Evolutionary conservation across 192 early-diverging fungal species (phyloP).

Genomic region (Obelidium mucronatum): DNA sequence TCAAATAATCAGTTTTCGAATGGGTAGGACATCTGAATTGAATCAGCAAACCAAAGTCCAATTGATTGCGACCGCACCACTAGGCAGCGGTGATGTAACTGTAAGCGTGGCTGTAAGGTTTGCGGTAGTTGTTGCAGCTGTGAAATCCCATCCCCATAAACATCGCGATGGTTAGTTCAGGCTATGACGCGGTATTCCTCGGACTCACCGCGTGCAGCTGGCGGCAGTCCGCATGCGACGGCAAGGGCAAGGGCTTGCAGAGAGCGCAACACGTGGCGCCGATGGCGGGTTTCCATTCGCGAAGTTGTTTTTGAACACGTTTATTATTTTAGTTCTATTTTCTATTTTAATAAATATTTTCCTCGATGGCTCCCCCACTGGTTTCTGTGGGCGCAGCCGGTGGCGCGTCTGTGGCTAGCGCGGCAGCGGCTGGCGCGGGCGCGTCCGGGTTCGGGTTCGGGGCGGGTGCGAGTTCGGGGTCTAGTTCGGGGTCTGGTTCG

Average conservation of each 20-base stretch:
- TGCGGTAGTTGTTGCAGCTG: not conserved
- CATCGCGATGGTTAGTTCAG: no score
- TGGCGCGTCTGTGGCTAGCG: not conserved
- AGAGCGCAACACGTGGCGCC: no score
- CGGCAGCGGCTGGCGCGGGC: not conserved
- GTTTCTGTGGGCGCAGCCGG: not conserved
- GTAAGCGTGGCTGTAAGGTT: constrained; percentile 11
- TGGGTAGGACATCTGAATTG: not conserved
- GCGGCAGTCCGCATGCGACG: no score
- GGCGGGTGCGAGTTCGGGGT: not conserved
- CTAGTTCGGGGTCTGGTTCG: not conserved
- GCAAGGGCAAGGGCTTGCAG: no score
- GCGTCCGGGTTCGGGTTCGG: not conserved
- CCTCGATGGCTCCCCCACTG: not conserved
- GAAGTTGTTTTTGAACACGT: no score
- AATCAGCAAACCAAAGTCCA: constrained; percentile 16
- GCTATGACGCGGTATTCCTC: no score
- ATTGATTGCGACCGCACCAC: constrained; percentile 11
- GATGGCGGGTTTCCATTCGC: no score
- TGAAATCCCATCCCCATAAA: no score
- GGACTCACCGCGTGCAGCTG: no score
- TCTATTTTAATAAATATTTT: no score
- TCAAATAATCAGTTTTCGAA: not conserved
- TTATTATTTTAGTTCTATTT: no score
- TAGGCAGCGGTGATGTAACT: not conserved